These are phyloP conservation scores for Erodium maritimum DNA, from an alignment of 345 rosid genomes.

Conservation along the genomic window DNA sequence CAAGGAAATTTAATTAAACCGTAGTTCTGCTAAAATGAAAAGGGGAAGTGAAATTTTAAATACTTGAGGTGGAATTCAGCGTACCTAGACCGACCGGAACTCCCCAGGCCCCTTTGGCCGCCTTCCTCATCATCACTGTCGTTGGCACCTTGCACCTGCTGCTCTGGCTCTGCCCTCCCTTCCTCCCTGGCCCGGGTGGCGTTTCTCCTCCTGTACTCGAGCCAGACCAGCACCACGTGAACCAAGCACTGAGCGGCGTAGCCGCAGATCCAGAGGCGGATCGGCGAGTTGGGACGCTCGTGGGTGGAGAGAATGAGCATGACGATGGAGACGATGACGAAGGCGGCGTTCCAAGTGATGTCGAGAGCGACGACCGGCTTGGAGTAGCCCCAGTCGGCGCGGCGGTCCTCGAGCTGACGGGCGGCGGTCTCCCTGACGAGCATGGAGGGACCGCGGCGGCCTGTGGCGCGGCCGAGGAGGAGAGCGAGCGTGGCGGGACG, in stretches of 20 bases:
- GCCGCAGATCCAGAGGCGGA: conserved; percentile 86
- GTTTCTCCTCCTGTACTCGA: conserved; percentile 71
- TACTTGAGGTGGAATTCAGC: background rate
- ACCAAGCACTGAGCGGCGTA: conserved; percentile 82
- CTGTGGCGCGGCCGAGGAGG: conserved; percentile 72
- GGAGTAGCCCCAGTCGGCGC: conserved; percentile 91
- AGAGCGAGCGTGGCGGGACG: conserved; percentile 45
- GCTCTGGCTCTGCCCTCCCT: conserved; percentile 20
- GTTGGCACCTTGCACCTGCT: background rate
- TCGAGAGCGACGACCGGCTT: conserved; percentile 84
- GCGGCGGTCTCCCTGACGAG: conserved; percentile 89
- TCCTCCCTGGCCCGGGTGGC: conserved; percentile 31
- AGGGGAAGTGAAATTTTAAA: too few species aligned
- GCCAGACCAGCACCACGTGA: conserved; percentile 82
- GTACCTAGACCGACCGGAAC: conserved; percentile 46
- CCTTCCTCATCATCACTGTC: conserved; percentile 34
- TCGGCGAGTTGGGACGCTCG: conserved; percentile 62
- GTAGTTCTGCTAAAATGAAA: too few species aligned
- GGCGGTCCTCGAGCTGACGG: conserved; percentile 75
- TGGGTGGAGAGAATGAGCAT: conserved; percentile 46
- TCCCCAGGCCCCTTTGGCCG: conserved; percentile 14
- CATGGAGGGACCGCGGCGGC: conserved; percentile 78
- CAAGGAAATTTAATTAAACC: background rate
- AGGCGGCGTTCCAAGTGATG: conserved; percentile 71
- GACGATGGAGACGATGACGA: conserved; percentile 46